Evolutionary conservation across 495 filamentous ascomycete species (phyloP), one percentile per base, ranked within the genome.

Genomic region (Xylaria flabelliformis): DNA sequence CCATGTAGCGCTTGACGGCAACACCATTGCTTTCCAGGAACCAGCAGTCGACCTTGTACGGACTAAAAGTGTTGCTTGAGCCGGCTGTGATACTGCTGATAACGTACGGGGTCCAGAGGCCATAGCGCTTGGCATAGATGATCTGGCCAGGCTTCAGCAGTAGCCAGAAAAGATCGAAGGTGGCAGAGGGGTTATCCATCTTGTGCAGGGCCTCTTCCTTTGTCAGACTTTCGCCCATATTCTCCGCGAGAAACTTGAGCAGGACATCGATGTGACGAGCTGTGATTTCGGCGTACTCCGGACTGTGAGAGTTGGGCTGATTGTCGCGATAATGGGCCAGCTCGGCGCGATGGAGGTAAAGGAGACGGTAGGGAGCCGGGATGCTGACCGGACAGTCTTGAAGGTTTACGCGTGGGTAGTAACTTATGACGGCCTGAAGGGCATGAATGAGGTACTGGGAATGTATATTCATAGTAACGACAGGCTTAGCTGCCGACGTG

Each of bases 151-250:
- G 80, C 75, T 77, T 80, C 21, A 81, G 73, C n/a, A 81, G 65
- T 8, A 80, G 42, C 80, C 80, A 82, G n/a, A 80, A 79, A 12
- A 74, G 51, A 8, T 81, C 75, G 48, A 77, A 81, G 12, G 80
- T 81, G 58, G 79, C 75, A n/a, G 73, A 75, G 19, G 73, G 70
- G 17, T 67, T 65, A 13, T 62, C 67, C 2, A 73, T 64, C 59
- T 78, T 74, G 62, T 76, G 71, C 17, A 65, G 42, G 10, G 74
- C 72, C 9, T 66, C 64, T 61, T 73, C 64, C 59, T 79, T 78
- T 7, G 61, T 74, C 29, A 81, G 44, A 69, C 73, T 42, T 48
- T 74, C 75, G 13, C 68, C 58, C 64, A 72, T 69, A 8, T 65
- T 71, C 15, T 41, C 56, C 29, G 66, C 74, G 39, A 81, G 59